Evolutionary conservation across 805 yeast genomes (phyloP).

Genomic region (Candida boleticola): DNA sequence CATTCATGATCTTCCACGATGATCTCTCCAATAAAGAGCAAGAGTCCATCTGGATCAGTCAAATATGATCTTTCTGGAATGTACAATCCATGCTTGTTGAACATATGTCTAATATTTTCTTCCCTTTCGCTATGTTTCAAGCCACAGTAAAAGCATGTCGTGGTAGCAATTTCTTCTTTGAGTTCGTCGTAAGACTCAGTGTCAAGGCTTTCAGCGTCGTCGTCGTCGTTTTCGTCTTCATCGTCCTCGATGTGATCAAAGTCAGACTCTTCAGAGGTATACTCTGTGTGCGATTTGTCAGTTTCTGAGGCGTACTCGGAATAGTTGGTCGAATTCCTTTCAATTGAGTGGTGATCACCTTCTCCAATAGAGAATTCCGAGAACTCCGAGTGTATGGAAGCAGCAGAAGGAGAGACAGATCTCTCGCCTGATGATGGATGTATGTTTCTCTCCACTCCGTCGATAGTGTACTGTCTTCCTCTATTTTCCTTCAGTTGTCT

Average conservation of each 20-base stretch:
- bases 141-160: slow-evolving; percentile 60
- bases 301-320: slow-evolving; percentile 7
- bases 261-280: slow-evolving; percentile 30
- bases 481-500: slow-evolving; percentile 27
- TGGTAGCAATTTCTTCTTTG: slow-evolving; percentile 39
- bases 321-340: slow-evolving; percentile 1
- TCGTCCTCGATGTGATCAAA: slow-evolving; percentile 15
- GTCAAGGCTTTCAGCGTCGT: slow-evolving; percentile 20
- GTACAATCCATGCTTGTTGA: slow-evolving; percentile 42
- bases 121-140: slow-evolving; percentile 51
- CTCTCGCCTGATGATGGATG: not conserved
- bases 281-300: slow-evolving; percentile 4
- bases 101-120: slow-evolving; percentile 49
- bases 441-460: slow-evolving; percentile 24
- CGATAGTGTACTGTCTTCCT: slow-evolving; percentile 16
- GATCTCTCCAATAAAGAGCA: slow-evolving; percentile 36
- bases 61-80: slow-evolving; percentile 43
- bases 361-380: slow-evolving; percentile 53
- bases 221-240: slow-evolving; percentile 11
- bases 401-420: slow-evolving; percentile 1
- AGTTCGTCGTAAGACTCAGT: slow-evolving; percentile 22
- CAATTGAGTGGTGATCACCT: slow-evolving; percentile 37
- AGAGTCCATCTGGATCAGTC: slow-evolving; percentile 36
- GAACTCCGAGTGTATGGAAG: slow-evolving; percentile 60
- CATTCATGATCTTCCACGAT: slow-evolving; percentile 42